Conservation (phyloP, 768 basidiomycete genomes). For the Rhodotorula taiwanensis region DNA sequence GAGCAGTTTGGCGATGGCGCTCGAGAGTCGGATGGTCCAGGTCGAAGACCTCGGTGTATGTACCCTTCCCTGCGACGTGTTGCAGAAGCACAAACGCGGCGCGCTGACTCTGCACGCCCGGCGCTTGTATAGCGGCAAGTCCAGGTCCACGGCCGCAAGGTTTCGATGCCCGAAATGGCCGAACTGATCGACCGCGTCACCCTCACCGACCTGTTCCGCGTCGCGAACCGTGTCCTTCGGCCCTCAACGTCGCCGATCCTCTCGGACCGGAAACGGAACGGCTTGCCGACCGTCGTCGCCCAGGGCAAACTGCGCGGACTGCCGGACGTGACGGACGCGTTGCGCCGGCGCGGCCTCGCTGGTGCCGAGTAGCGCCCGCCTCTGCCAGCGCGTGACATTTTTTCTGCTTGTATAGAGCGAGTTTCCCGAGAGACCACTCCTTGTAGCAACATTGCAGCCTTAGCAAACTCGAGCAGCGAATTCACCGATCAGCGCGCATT, state of each 20-base stretch:
- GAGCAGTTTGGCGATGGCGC: conserved; percentile 84
- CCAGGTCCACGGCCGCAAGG: conserved; percentile 75
- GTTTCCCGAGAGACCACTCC: no score
- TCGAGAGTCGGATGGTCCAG: conserved; percentile 48
- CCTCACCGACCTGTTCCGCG: conserved; percentile 62
- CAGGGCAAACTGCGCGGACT: conserved; percentile 71
- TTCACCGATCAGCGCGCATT: no score
- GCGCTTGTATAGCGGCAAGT: conserved; percentile 56
- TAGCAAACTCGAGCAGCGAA: no score
- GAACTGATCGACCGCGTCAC: conserved; percentile 72
- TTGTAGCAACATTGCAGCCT: no score
- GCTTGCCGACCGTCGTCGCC: conserved; percentile 65
- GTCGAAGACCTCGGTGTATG: conserved; percentile 35
- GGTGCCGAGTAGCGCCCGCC: conserved; percentile 1
- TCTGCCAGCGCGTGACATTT: no score
- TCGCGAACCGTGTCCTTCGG: conserved; percentile 64
- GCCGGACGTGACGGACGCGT: conserved; percentile 48
- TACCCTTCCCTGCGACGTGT: no score
- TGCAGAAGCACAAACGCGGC: background rate
- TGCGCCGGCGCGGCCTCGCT: conserved; percentile 27
- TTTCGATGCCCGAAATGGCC: conserved; percentile 85
- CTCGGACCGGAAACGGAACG: conserved; percentile 47
- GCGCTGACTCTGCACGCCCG: background rate
- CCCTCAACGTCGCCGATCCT: conserved; percentile 32
- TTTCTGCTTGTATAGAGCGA: no score